A percentile compares a stretch with the other conserved stretches of the same genome.
Conservation (phyloP, 2,329 filamentous ascomycete genomes). For the Diaporthe australafricana region DNA sequence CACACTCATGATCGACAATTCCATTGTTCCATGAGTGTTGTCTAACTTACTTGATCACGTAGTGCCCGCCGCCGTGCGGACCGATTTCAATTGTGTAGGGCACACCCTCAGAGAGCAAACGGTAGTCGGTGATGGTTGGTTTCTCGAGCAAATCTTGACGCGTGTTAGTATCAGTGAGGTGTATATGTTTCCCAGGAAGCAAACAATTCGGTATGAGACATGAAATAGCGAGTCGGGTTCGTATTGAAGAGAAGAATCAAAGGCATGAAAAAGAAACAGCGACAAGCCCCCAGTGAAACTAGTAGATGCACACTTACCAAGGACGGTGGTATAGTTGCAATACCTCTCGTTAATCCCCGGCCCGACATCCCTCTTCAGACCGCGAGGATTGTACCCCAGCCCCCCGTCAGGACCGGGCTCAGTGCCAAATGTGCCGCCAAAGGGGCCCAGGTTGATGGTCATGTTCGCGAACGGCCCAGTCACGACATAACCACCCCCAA, state of each 20-base stretch:
- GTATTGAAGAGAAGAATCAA: too few species aligned
- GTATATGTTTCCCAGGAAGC: not conserved
- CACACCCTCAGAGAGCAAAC: slow-evolving; percentile 26
- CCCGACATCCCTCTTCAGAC: slow-evolving; percentile 33
- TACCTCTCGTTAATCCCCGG: not conserved
- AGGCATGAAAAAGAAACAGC: too few species aligned
- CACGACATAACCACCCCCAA: slow-evolving; percentile 55
- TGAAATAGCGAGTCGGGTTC: too few species aligned
- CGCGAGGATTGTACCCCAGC: slow-evolving; percentile 40
- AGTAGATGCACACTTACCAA: not conserved
- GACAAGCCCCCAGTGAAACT: not conserved
- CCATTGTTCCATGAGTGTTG: not conserved
- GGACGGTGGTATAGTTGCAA: slow-evolving; percentile 18
- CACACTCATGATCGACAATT: too few species aligned
- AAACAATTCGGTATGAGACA: too few species aligned
- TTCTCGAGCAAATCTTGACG: slow-evolving; percentile 27
- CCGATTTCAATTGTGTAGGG: slow-evolving; percentile 10
- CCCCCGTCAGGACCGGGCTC: slow-evolving; percentile 5
- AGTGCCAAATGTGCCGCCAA: not conserved
- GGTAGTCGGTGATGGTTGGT: slow-evolving; percentile 36
- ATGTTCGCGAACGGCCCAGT: slow-evolving; percentile 43
- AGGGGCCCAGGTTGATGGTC: slow-evolving; percentile 28
- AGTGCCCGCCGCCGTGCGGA: slow-evolving; percentile 33
- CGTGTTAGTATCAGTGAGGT: not conserved
- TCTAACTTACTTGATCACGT: slow-evolving; percentile 16